Conservation (phyloP, 2,329 filamentous ascomycete genomes). For the Nemania sp. region DNA sequence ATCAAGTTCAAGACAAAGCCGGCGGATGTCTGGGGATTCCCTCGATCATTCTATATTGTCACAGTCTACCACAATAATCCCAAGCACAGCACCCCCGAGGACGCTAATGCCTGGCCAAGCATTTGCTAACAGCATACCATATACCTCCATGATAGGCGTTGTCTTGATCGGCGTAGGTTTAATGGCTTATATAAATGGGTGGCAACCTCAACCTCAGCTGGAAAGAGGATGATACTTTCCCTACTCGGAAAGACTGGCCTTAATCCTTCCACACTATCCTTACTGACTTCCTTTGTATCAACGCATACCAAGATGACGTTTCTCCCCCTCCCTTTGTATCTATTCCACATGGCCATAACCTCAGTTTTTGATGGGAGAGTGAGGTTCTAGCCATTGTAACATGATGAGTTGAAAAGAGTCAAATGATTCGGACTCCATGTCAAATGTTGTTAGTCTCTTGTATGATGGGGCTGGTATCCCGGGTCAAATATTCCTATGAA, state of each 20-base stretch:
- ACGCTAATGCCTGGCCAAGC: conserved; percentile 50
- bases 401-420: conserved; percentile 19
- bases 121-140: conserved; percentile 66
- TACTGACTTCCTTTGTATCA: conserved; percentile 10
- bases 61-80: conserved; percentile 55
- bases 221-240: conserved; percentile 28
- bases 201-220: conserved; percentile 59
- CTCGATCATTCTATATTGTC: conserved; percentile 51
- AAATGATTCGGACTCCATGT: conserved; percentile 7
- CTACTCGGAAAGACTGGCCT: not conserved
- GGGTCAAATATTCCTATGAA: conserved; percentile 19
- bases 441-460: conserved; percentile 12
- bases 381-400: conserved; percentile 22
- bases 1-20: conserved; percentile 34
- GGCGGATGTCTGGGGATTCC: conserved; percentile 40
- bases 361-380: not conserved
- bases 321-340: conserved; percentile 37
- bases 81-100: conserved; percentile 46
- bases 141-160: conserved; percentile 81
- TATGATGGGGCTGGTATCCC: conserved; percentile 18
- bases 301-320: conserved; percentile 28
- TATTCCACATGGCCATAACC: conserved; percentile 34
- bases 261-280: not conserved
- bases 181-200: conserved; percentile 86
- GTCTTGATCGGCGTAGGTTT: conserved; percentile 80